Base-by-base conservation (phyloP, 192 early-diverging fungal species). In the Coemansia sp. region DNA sequence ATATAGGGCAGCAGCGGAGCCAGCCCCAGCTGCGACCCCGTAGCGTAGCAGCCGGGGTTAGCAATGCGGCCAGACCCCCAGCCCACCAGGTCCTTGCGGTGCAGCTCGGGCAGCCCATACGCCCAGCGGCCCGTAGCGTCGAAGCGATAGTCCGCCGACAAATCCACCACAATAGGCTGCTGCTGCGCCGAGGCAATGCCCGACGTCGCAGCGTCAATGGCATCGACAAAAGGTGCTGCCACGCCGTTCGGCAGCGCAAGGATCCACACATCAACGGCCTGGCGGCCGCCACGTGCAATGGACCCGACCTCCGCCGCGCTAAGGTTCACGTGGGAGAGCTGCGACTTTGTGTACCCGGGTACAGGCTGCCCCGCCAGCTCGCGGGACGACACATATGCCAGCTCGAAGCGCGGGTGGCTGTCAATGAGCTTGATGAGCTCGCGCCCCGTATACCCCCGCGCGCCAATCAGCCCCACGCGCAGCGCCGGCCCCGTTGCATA, bases 41-140 rank as follows among this genome's bases (percentile, higher is more conserved):
- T 99, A 5, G 97, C 97, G 77, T 99, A 99, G 83, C 97, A 99
- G 2, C 97, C 97, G 9, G 97, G 97, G 84, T 99, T 99, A 60
- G 94, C 84, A 51, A 99, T 92, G 57, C 86, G 87, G 2, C 79
- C 86, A 5, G 92, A 85, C 11, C 74, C 82, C 14, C 60, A 59
- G 21, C 9, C 36, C 4, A 36, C 13, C 23, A 97, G 71, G 45
- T 85, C 66, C 21, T 76, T 74, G 48, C 96, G 90, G 70, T 89
- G 88, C 67, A 93, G 86, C 84, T 95, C 91, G 23, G 92, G 91
- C 59, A 93, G 83, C 18, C 92, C 95, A 80, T 98, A 97, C 20
- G 86, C 86, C 96, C 95, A 97, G 24, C 78, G 84, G 34, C 71
- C 84, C 1, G 88, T 89, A 5, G 56, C 21, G 45, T 85, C 84